Base-by-base conservation (phyloP, 768 basidiomycete species). In the Boletus reticulatus region DNA sequence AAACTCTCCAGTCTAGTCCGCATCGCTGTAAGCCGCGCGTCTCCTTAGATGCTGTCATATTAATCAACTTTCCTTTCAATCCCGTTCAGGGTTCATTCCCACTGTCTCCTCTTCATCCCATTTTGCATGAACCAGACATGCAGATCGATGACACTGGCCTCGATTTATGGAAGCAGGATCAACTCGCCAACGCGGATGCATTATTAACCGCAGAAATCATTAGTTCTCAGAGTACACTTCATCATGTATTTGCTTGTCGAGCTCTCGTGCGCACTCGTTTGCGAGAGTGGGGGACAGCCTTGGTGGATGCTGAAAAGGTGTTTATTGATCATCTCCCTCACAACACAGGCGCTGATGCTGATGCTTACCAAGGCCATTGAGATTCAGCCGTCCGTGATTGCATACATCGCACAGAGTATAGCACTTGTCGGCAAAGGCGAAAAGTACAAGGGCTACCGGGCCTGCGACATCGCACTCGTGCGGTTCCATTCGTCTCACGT, bases 261-360 rank as follows among this genome's bases (percentile, higher is more conserved):
- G 54, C 57, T 1, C 38, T 58, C 19, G 29, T 56, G 5, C 11
- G 49, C n/a, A 17, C 49, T 19, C 57, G 32, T n/a, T 17, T 56
- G 20, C 16, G 12, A 37, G 8, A 36, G 11, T 47, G 44, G 50
- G 50, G 43, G 24, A 17, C 17, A 8, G 51, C 51, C 13, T 36
- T 50, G 10, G 7, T 5, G 0, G 50, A 60, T 31, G 55, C 49
- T 3, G 24, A 24, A 41, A 10, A 32, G 49, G 55, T 56, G 2
- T 6, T 17, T 16, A 0, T 9, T 16, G 11, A 2, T 20, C 8
- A 2, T 29, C 8, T 29, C 29, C 44, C 24, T 11, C n/a, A 4
- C 24, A 12, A 12, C 17, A 22, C 19, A 13, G 4, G 8, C 2
- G 12, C 46, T 43, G 8, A 29, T 8, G 17, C 17, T 22, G 27